Evolutionary conservation across 345 rosid species (phyloP).

Genomic region (Angophora floribunda): DNA sequence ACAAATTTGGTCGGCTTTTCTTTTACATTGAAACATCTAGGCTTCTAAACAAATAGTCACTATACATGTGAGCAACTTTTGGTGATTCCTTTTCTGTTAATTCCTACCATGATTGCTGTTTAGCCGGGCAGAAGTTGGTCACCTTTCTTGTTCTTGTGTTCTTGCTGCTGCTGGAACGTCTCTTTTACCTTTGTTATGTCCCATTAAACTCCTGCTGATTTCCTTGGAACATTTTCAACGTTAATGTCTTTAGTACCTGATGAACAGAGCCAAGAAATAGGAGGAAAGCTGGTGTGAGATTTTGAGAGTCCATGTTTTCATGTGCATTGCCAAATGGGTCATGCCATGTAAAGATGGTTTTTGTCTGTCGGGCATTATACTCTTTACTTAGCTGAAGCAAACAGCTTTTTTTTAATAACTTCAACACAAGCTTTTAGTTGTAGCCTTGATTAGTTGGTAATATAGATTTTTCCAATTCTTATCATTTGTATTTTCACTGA

Average conservation of each 20-base stretch:
- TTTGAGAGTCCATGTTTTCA: not conserved
- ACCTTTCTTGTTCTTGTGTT: not conserved
- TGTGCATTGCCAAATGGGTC: not conserved
- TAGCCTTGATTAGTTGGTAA: not conserved
- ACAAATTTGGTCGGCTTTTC: not conserved
- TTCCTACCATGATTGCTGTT: not conserved
- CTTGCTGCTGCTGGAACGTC: not conserved
- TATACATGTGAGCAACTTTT: not conserved
- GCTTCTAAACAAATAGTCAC: not conserved
- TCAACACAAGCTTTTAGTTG: not conserved
- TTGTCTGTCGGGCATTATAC: not conserved
- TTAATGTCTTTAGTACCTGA: not conserved
- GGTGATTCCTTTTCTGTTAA: not conserved
- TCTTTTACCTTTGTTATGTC: not conserved
- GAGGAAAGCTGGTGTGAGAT: not conserved
- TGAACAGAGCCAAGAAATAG: not conserved
- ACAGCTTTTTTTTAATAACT: not conserved
- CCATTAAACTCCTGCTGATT: not conserved
- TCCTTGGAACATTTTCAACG: not conserved
- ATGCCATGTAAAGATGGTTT: not conserved
- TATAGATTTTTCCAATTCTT: not conserved
- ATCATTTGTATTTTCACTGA: not conserved
- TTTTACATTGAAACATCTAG: not conserved
- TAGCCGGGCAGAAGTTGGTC: not conserved
- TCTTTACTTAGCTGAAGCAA: not conserved